A percentile compares a stretch with the other conserved stretches of the same genome.
Conservation (phyloP, 1,284 basidiomycete genomes). For the Coniferiporia sulphurascens region DNA sequence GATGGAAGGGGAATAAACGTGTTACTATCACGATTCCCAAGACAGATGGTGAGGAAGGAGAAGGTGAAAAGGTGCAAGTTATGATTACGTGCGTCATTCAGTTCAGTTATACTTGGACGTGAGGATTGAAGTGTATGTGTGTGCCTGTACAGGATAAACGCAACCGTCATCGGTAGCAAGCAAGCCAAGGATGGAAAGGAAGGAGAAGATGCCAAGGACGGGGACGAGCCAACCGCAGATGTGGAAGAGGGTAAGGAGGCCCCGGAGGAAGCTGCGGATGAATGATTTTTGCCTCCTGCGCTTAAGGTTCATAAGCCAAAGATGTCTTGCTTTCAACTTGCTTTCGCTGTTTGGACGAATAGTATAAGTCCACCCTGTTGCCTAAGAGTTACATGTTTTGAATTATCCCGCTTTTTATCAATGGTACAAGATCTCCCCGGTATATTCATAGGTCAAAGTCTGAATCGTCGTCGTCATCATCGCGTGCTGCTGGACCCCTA, state of each 20-base stretch:
- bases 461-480: conserved; percentile 56
- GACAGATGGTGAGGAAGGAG: conserved; percentile 43
- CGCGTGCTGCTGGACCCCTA: conserved; percentile 36
- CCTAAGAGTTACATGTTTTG: background rate
- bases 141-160: conserved; percentile 53
- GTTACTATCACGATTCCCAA: conserved; percentile 58
- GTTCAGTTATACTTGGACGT: conserved; percentile 1
- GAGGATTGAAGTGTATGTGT: conserved; percentile 5
- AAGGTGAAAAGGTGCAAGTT: conserved; percentile 62
- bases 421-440: background rate
- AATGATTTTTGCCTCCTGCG: background rate
- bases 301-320: background rate
- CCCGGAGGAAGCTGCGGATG: background rate
- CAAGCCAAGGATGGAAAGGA: conserved; percentile 39
- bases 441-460: conserved; percentile 58
- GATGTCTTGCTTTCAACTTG: background rate
- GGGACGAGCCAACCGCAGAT: background rate
- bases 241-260: background rate
- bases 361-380: background rate
- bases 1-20: conserved; percentile 74
- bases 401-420: background rate
- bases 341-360: background rate
- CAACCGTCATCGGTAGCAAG: conserved; percentile 73
- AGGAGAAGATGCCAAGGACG: conserved; percentile 27
- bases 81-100: conserved; percentile 56